These are phyloP conservation scores for Plantago elongata DNA, from an alignment of 257 asterid genomes.

Conservation along the genomic window DNA sequence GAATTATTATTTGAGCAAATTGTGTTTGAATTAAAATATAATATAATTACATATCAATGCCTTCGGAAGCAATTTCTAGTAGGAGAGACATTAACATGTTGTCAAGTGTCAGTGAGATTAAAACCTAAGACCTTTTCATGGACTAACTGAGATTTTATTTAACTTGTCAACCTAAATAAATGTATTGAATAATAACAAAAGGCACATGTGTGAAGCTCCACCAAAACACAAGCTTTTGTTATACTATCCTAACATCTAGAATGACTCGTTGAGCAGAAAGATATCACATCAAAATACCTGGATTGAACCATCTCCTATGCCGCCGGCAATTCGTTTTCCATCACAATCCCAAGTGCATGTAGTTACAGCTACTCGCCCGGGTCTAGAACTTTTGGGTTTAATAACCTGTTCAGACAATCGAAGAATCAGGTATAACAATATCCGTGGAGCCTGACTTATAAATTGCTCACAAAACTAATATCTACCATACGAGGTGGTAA, in stretches of 20 bases:
- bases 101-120: no score
- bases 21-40: slow-evolving; percentile 6
- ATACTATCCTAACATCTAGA: neutral
- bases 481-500: no score
- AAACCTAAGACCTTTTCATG: no score
- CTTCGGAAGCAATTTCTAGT: neutral
- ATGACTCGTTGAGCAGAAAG: neutral
- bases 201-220: neutral
- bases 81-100: no score
- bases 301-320: slow-evolving; percentile 87
- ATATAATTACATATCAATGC: neutral
- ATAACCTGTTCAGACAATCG: slow-evolving; percentile 57
- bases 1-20: slow-evolving; percentile 7
- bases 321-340: slow-evolving; percentile 86
- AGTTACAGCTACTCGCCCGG: slow-evolving; percentile 90
- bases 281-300: slow-evolving; percentile 47
- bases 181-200: neutral
- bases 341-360: slow-evolving; percentile 94
- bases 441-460: no score
- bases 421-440: slow-evolving; percentile 16
- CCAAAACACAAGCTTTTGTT: neutral
- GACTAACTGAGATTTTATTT: no score
- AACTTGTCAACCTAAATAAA: neutral
- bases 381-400: slow-evolving; percentile 84
- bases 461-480: no score